Base-by-base conservation (phyloP, 2,329 filamentous ascomycete species). In the Colletotrichum sublineola region DNA sequence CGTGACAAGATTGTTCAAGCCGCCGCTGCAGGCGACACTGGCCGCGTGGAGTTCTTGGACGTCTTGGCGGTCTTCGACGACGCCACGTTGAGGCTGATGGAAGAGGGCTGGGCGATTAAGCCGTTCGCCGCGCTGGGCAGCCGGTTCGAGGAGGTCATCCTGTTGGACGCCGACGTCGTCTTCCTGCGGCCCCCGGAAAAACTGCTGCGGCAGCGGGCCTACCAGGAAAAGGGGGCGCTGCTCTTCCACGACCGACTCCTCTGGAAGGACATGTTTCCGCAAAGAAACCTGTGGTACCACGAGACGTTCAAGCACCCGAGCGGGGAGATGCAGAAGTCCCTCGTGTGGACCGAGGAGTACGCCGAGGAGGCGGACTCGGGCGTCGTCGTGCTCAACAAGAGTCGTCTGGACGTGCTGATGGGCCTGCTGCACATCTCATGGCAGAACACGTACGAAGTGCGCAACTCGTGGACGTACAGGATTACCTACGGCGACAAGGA, bases 401-500 rank as follows among this genome's bases (percentile, higher is more conserved):
- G 78, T 0, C 78, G 82, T 0, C 70, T 81, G 0, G 76, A 79
- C 0, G 77, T 85, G 3, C 53, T 86, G 15, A 77, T 82, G 14
- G 84, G 79, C 0, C 75, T 86, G 2, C 74, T 86, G 9, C 84
- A 85, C 58, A 76, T 79, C 0, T 81, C 78, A n/a, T 86, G 84
- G 85, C 84, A 86, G 74, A 86, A 86, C 63, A 81, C 80, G 1
- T 75, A 79, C 8, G 75, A 71, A 0, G 83, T 85, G 1, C 80
- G 84, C 0, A 80, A 84, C 4, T 77, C 82, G 36, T 78, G 81
- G 12, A 84, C 83, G 1, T 85, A 84, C 70, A 77, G 78, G 42
- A 76, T 84, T 38, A 82, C 78, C 0, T 82, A 86, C 31, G 84
- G 84, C 0, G 84, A 86, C 48, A 86, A 86, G 73, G 84, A 86